Percentiles rank a stretch among this genome's conserved stretches.
phyloP scores from a whole-genome alignment of 192 early-diverging fungal genomes.

The Rhizoclosmatium globosum region DNA sequence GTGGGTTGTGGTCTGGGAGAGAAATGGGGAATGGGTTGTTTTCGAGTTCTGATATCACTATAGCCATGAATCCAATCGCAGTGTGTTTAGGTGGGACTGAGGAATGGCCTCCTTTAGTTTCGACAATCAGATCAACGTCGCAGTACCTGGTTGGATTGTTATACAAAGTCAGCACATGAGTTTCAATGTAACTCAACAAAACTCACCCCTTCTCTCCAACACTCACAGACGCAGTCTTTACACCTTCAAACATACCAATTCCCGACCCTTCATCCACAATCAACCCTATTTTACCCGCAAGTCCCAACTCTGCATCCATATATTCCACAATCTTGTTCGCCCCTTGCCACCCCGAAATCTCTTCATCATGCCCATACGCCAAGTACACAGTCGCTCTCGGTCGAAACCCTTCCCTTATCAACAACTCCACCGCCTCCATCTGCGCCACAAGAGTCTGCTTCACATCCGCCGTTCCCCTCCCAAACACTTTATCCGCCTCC shows the following conservation, averaged over 20 bases:
- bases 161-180: too few species aligned
- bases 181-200: too few species aligned
- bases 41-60: slow-evolving; percentile 37
- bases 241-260: slow-evolving; percentile 15
- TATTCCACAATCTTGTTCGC: slow-evolving; percentile 19
- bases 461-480: slow-evolving; percentile 41
- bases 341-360: slow-evolving; percentile 44
- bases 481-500: slow-evolving; percentile 21
- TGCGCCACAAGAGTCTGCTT: slow-evolving; percentile 15
- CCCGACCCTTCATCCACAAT: slow-evolving; percentile 54
- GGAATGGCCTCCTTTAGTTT: slow-evolving; percentile 51
- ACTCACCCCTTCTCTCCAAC: slow-evolving; percentile 51
- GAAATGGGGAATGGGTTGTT: neutral
- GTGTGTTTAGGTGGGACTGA: slow-evolving; percentile 53
- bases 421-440: slow-evolving; percentile 41
- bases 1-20: too few species aligned
- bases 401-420: slow-evolving; percentile 33
- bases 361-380: slow-evolving; percentile 55
- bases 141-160: too few species aligned
- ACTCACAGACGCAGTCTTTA: slow-evolving; percentile 33
- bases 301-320: neutral
- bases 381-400: slow-evolving; percentile 38
- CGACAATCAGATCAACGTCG: slow-evolving; percentile 40
- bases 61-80: slow-evolving; percentile 40
- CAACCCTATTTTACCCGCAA: slow-evolving; percentile 39